These are phyloP conservation scores for Trametes hirsuta DNA, from an alignment of 1,284 basidiomycete species.

Conservation along the genomic window DNA sequence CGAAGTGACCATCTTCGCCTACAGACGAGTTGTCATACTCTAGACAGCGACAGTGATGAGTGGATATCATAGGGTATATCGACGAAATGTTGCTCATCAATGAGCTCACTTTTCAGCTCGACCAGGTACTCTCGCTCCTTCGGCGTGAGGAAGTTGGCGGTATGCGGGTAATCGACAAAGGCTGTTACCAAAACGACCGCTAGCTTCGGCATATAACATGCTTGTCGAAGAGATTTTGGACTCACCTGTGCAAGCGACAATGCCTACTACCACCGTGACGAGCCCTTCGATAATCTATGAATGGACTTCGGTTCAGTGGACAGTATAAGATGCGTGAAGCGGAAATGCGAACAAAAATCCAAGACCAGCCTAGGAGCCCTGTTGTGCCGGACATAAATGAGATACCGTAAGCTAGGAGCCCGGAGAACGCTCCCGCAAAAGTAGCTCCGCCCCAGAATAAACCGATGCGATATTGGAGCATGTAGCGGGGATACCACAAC, in stretches of 20 bases:
- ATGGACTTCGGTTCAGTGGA: background rate
- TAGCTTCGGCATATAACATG: no score
- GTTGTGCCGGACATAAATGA: constrained; percentile 43
- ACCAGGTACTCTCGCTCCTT: constrained; percentile 62
- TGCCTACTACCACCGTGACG: constrained; percentile 3
- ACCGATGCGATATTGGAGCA: constrained; percentile 36
- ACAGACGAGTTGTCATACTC: constrained; percentile 68
- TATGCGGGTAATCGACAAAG: constrained; percentile 60
- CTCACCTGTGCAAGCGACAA: background rate
- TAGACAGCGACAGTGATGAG: constrained; percentile 27
- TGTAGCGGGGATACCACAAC: constrained; percentile 38
- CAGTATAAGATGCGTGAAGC: background rate
- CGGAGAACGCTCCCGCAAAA: constrained; percentile 37
- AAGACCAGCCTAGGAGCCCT: constrained; percentile 45
- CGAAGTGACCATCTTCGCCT: constrained; percentile 66
- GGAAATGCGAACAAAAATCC: constrained; percentile 37
- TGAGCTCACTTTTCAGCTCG: constrained; percentile 57
- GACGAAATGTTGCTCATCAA: background rate
- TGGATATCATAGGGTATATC: background rate
- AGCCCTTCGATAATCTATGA: constrained; percentile 16
- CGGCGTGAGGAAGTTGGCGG: constrained; percentile 59
- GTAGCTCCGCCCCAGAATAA: constrained; percentile 40
- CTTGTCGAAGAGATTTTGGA: background rate
- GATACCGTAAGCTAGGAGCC: constrained; percentile 45
- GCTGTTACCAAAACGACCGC: constrained; percentile 40